A percentile compares a stretch with the other conserved stretches of the same genome.
Conservation (phyloP, 2,329 filamentous ascomycete genomes). For the Clarireedia homoeocarpa region DNA sequence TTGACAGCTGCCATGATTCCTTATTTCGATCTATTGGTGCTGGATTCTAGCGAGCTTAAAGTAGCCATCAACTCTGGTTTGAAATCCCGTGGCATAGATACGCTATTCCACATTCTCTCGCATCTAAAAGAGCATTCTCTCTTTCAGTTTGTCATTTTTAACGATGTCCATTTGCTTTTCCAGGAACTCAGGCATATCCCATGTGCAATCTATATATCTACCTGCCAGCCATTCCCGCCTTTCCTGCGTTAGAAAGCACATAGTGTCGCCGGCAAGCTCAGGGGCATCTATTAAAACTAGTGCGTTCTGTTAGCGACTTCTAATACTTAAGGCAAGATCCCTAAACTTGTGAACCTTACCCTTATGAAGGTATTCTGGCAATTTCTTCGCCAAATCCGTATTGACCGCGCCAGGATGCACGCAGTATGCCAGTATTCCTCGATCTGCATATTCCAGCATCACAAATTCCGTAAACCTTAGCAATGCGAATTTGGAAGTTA, state of each 20-base stretch:
- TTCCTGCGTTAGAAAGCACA: conserved; percentile 36
- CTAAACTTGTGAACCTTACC: conserved; percentile 9
- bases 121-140: conserved; percentile 24
- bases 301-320: not conserved
- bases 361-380: conserved; percentile 27
- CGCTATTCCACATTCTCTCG: not conserved
- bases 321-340: too few species aligned
- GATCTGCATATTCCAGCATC: conserved; percentile 36
- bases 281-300: conserved; percentile 31
- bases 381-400: conserved; percentile 32
- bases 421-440: conserved; percentile 35
- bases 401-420: conserved; percentile 34
- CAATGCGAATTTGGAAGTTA: conserved; percentile 41
- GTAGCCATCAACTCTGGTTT: not conserved
- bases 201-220: conserved; percentile 36
- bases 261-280: conserved; percentile 35
- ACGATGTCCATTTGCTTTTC: conserved; percentile 37
- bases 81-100: not conserved
- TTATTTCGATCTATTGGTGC: too few species aligned
- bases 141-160: conserved; percentile 27
- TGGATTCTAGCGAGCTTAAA: not conserved
- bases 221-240: conserved; percentile 39
- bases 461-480: conserved; percentile 42
- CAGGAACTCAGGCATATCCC: conserved; percentile 41
- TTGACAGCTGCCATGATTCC: too few species aligned